Percentiles rank a stretch among this genome's conserved stretches.
Evolutionary conservation across 345 rosid genomes (phyloP).

Genomic region (Lepidium didymum): DNA sequence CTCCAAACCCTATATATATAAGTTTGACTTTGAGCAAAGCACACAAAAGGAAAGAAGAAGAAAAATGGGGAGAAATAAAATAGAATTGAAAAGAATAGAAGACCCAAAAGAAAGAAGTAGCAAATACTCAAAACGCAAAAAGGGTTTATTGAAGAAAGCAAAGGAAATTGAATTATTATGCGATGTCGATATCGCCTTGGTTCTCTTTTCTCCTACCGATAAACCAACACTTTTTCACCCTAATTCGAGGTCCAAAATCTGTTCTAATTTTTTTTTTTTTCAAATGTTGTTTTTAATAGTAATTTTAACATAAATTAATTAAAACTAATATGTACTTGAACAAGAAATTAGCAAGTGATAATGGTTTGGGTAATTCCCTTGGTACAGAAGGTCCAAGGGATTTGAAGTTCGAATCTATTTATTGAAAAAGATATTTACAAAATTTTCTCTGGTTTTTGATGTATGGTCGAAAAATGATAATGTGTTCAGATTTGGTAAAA

Average conservation of each 20-base stretch:
- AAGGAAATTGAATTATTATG: slow-evolving; percentile 6
- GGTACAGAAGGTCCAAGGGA: too few species aligned
- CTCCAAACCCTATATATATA: background rate
- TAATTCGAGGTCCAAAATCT: background rate
- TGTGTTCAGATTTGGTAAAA: too few species aligned
- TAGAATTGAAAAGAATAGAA: slow-evolving; percentile 23
- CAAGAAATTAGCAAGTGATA: too few species aligned
- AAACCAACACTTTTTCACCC: background rate
- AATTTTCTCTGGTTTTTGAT: too few species aligned
- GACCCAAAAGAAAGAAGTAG: slow-evolving; percentile 26
- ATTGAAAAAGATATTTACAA: too few species aligned
- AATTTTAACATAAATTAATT: too few species aligned
- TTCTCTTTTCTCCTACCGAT: background rate
- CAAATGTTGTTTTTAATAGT: too few species aligned
- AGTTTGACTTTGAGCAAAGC: background rate
- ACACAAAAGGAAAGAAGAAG: background rate
- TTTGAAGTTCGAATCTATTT: too few species aligned
- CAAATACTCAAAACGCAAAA: slow-evolving; percentile 44
- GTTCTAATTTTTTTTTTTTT: too few species aligned
- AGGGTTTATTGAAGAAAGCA: slow-evolving; percentile 35
- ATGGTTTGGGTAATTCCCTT: too few species aligned
- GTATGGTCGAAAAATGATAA: too few species aligned
- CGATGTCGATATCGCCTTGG: background rate
- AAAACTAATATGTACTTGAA: too few species aligned
- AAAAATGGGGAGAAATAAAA: slow-evolving; percentile 38